Conservation (phyloP, 208 protist species). For the Hexamita inflata region DNA sequence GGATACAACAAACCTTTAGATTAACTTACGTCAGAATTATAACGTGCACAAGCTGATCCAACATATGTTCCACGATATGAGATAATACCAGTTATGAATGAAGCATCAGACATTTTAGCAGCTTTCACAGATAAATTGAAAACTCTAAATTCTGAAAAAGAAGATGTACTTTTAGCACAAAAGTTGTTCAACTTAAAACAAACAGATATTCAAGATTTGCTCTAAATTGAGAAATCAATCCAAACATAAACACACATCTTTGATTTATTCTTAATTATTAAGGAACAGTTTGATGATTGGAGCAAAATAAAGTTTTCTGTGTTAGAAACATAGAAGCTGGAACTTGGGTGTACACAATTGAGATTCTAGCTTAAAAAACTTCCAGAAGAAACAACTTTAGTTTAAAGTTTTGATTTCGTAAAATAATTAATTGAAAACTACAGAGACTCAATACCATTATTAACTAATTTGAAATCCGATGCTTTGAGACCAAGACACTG, state of each 20-base stretch:
- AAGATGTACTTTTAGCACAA: conserved; percentile 1
- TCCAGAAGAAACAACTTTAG: conserved; percentile 53
- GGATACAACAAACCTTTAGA: not conserved
- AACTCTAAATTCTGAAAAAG: not conserved
- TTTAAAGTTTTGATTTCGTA: conserved; percentile 60
- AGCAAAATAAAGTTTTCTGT: not conserved
- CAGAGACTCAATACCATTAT: conserved; percentile 73
- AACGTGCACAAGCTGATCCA: not conserved
- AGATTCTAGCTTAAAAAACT: conserved; percentile 63
- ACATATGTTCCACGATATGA: not conserved
- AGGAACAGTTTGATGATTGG: conserved; percentile 2
- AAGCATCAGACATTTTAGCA: not conserved
- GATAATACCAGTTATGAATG: not conserved
- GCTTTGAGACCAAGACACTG: conserved; percentile 87
- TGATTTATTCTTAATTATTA: not conserved
- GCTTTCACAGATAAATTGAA: not conserved
- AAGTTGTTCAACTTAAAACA: conserved; percentile 12
- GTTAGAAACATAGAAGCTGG: conserved; percentile 1
- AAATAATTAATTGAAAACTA: conserved; percentile 77
- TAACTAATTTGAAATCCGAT: conserved; percentile 80
- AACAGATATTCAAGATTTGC: not conserved
- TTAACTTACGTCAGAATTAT: not conserved
- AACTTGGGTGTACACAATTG: conserved; percentile 65
- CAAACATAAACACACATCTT: not conserved
- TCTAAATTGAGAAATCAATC: not conserved